A percentile compares a stretch with the other conserved stretches of the same genome.
These are phyloP conservation scores for Aspergillus luchuensis DNA, from an alignment of 2,329 filamentous ascomycete species.

Conservation along the genomic window DNA sequence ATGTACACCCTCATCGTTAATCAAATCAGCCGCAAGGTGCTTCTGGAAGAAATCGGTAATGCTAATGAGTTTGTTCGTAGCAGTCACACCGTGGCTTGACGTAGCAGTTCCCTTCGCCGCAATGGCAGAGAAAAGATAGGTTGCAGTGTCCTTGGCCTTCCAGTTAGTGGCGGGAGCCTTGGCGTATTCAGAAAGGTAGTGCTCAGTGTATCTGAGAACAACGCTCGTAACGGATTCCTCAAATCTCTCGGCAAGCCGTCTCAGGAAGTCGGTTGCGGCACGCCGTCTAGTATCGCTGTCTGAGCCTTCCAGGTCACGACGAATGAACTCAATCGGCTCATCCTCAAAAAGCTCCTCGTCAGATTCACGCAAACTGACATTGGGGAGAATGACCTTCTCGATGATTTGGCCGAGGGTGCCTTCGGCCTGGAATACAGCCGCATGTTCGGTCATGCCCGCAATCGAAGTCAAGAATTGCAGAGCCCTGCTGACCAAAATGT, in stretches of 20 bases:
- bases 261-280: constrained; percentile 91
- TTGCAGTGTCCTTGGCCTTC: constrained; percentile 98
- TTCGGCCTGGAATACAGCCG: constrained; percentile 81
- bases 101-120: constrained; percentile 90
- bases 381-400: constrained; percentile 93
- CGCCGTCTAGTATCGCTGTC: constrained; percentile 91
- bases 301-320: constrained; percentile 90
- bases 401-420: constrained; percentile 81
- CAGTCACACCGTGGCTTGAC: constrained; percentile 84
- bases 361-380: constrained; percentile 86
- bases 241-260: constrained; percentile 85
- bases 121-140: constrained; percentile 92
- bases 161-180: constrained; percentile 72
- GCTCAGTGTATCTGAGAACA: constrained; percentile 83
- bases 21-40: constrained; percentile 84
- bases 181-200: constrained; percentile 75
- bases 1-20: constrained; percentile 68
- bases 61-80: constrained; percentile 81
- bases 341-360: constrained; percentile 97
- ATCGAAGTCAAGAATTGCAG: constrained; percentile 93
- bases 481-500: constrained; percentile 90
- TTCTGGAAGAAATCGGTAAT: constrained; percentile 95
- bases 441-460: constrained; percentile 74
- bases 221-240: constrained; percentile 81
- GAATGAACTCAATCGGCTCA: constrained; percentile 97